Conservation (phyloP, 2,329 filamentous ascomycete species). For the Colletotrichum sp. region DNA sequence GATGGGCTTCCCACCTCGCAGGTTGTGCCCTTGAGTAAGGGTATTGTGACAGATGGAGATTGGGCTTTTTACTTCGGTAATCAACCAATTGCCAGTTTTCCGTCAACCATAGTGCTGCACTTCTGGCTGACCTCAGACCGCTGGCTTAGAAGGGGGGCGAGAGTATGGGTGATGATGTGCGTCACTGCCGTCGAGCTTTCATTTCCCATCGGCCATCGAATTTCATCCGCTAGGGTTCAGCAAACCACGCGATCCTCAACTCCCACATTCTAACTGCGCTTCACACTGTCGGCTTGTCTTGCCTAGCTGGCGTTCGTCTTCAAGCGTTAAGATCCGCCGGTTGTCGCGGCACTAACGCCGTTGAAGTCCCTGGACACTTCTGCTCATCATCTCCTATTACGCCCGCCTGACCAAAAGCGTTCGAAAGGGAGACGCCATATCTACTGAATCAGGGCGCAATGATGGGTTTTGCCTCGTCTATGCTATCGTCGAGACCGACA, state of each 20-base stretch:
- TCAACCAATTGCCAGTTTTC: not conserved
- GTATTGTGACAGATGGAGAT: no score
- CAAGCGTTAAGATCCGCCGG: not conserved
- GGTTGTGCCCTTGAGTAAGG: no score
- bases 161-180: not conserved
- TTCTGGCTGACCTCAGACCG: not conserved
- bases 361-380: not conserved
- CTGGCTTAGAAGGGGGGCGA: not conserved
- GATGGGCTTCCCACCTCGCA: no score
- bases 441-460: not conserved
- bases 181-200: not conserved
- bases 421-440: not conserved
- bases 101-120: not conserved
- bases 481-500: not conserved
- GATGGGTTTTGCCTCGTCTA: not conserved
- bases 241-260: not conserved
- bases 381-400: not conserved
- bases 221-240: no score
- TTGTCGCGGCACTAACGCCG: not conserved
- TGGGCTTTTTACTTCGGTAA: no score
- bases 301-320: not conserved
- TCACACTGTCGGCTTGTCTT: not conserved
- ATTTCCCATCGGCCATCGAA: not conserved
- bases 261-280: not conserved
- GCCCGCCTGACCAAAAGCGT: not conserved